These are phyloP conservation scores for Tuber aestivum DNA, from an alignment of 495 filamentous ascomycete genomes.

Conservation along the genomic window DNA sequence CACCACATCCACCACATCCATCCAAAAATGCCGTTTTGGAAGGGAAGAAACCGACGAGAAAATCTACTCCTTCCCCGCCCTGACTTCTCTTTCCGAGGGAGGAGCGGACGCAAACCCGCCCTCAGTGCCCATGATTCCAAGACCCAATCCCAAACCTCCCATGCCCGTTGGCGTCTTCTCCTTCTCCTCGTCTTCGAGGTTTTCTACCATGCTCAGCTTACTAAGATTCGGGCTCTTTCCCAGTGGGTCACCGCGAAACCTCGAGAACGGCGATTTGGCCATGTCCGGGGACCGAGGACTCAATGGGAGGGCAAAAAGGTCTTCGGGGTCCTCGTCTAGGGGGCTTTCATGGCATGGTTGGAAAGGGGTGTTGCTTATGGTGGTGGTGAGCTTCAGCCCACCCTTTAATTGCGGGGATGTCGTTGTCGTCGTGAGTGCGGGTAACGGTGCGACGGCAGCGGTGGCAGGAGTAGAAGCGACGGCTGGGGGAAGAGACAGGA, in stretches of 20 bases:
- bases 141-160: slow-evolving; percentile 2
- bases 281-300: slow-evolving; percentile 39
- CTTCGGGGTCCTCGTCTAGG: slow-evolving; percentile 33
- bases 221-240: slow-evolving; percentile 4
- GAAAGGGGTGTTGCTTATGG: slow-evolving; percentile 10
- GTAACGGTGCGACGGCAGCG: slow-evolving; percentile 19
- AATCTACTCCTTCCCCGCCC: background rate
- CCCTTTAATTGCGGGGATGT: background rate
- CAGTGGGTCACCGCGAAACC: slow-evolving; percentile 37
- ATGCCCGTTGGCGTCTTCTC: background rate
- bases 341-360: slow-evolving; percentile 6
- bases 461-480: slow-evolving; percentile 23
- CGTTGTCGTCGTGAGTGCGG: slow-evolving; percentile 15
- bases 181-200: background rate
- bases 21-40: background rate
- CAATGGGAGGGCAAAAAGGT: slow-evolving; percentile 40
- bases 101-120: background rate
- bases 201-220: background rate
- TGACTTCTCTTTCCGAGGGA: background rate
- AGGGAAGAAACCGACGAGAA: background rate
- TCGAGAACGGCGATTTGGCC: slow-evolving; percentile 36
- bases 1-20: background rate
- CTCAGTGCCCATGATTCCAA: background rate
- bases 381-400: slow-evolving; percentile 21
- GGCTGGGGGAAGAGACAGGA: slow-evolving; percentile 28